These are phyloP conservation scores for Mycena olivaceomarginata DNA, from an alignment of 768 basidiomycete genomes.

Conservation along the genomic window DNA sequence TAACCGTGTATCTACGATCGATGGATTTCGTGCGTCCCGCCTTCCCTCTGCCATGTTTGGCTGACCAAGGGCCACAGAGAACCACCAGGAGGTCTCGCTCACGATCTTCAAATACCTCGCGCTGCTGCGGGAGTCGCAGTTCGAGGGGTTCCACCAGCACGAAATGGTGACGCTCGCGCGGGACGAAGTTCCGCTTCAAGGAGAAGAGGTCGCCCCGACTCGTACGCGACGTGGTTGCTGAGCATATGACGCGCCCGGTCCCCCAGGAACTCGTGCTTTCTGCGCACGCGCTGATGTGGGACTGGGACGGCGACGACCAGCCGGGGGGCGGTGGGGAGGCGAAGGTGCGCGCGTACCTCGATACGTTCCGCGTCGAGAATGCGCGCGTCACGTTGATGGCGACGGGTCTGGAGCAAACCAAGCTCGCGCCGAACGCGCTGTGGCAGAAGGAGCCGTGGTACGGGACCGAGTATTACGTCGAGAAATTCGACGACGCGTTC, in stretches of 20 bases:
- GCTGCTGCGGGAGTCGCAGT: constrained; percentile 76
- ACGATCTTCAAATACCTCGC: constrained; percentile 88
- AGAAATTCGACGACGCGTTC: constrained; percentile 80
- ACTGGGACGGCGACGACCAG: constrained; percentile 77
- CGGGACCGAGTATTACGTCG: constrained; percentile 90
- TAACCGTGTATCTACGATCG: constrained; percentile 84
- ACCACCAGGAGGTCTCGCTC: constrained; percentile 83
- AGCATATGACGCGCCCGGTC: constrained; percentile 86
- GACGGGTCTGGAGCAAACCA: constrained; percentile 78
- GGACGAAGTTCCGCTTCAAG: constrained; percentile 89
- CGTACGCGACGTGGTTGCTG: constrained; percentile 87
- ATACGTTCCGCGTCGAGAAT: constrained; percentile 73
- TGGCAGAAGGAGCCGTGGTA: constrained; percentile 95
- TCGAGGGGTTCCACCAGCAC: constrained; percentile 81
- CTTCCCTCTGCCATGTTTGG: neutral
- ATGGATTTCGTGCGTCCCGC: constrained; percentile 85
- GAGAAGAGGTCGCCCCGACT: constrained; percentile 89
- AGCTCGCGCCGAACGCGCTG: constrained; percentile 60
- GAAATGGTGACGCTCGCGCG: constrained; percentile 84
- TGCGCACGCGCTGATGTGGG: constrained; percentile 82
- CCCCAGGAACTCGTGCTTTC: constrained; percentile 85
- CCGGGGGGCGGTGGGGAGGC: constrained; percentile 60
- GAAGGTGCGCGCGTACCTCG: constrained; percentile 78
- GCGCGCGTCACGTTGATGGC: constrained; percentile 88
- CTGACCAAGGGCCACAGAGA: constrained; percentile 65